Base-by-base conservation (phyloP, 345 rosid species). In the Gossypium australe region DNA sequence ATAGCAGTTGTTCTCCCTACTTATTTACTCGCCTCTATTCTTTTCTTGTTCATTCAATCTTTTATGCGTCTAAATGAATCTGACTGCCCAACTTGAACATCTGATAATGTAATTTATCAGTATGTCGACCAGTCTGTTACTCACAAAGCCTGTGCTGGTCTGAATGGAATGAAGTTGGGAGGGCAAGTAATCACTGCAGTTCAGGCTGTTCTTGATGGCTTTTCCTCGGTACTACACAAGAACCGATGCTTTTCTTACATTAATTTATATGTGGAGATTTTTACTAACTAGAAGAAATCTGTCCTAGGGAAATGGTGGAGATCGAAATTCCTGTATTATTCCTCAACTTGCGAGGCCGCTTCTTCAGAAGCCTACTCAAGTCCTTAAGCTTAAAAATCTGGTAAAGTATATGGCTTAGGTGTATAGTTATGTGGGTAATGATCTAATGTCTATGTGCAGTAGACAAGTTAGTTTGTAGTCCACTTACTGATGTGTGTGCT, bases 91-190 rank as follows among this genome's bases (percentile, higher is more conserved):
- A 45, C 48, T 63, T 51, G 56, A 58, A 45, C 70, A 12, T 75
- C 57, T 48, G 25, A 58, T 22, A 61, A 41, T 3, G 9, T 56
- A 41, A 17, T 41, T n/a, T 73, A 55, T 63, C 86, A 95, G 98
- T 93, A 90, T 79, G 83, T 81, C 58, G 99, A 95, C 75, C 87
- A 85, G 59, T 85, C 91, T 52, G 80, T 85, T 67, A 81, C 98
- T 67, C 78, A 45, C 78, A 95, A 83, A 88, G 98, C 98, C 58
- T 91, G 97, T 82, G 94, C 86, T 61, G 97, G 92, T 70, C 85
- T 95, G 56, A 93, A 90, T 82, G 98, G 99, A 56, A 85, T 93
- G 93, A 93, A 89, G 85, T 80, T 95, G 72, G 98, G 97, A 76
- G 98, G 97, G 76, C 87, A 87, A 85, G 84, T 86, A 61, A 67